Base-by-base conservation (phyloP, 768 basidiomycete genomes). In the Hortiboletus campestris region DNA sequence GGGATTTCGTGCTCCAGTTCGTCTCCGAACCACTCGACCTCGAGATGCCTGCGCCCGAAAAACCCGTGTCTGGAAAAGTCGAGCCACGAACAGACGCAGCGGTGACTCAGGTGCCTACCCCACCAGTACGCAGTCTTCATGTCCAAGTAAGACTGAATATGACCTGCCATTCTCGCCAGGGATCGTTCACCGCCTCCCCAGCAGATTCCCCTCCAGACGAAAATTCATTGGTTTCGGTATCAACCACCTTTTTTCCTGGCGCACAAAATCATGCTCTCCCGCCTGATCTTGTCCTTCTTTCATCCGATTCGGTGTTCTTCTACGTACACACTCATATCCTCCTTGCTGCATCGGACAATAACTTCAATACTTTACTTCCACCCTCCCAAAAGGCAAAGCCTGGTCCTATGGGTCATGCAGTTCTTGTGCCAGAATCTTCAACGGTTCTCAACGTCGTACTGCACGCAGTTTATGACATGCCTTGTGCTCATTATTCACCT, bases 261-360 rank as follows among this genome's bases (percentile, higher is more conserved):
- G 83, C 87, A 4, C 80, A 83, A 55, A 79, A 80, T 57, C 75
- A 81, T 35, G 63, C 80, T 0, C 67, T 78, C n/a, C 76, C 78
- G 2, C 83, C 87, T 1, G 86, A 93, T 66, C 61, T 84, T 42
- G 77, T 87, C 61, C 72, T 91, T 47, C 73, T 91, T 51, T 85
- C 89, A 3, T 78, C 83, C 29, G 91, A 94, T 64, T 79, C 81
- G 17, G 89, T 94, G 39, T 90, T 91, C 71, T 94, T 94, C 78
- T 92, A 92, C 64, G 85, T 86, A 7, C 89, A 92, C 67, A 74
- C 77, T 0, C 74, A 82, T 41, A 63, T 82, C 49, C 74, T 93
- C 41, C 76, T 87, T 34, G 64, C 71, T 3, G 78, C 76, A 12
- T 93, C 91, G 13, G 72, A 74, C 32, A 93, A 91, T 59, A 72